Evolutionary conservation across 2,329 filamentous ascomycete species (phyloP).

Genomic region (Trematosphaeria pertusa): DNA sequence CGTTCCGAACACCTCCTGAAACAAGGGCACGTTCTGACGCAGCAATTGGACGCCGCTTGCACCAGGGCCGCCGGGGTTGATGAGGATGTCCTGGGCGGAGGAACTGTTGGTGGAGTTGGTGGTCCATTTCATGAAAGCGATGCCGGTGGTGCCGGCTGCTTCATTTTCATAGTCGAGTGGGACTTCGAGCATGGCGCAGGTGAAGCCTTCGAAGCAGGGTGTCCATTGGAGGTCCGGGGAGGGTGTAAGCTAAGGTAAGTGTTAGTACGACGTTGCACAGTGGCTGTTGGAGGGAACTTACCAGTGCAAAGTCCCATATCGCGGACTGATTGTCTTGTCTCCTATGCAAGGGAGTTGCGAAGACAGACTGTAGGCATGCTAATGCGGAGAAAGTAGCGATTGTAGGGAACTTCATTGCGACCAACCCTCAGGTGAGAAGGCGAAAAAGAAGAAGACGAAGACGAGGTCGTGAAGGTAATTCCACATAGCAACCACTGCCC

Average conservation of each 20-base stretch:
- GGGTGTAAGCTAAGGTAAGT: not conserved
- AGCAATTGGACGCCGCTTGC: slow-evolving; percentile 50
- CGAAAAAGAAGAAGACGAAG: no score
- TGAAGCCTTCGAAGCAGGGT: slow-evolving; percentile 52
- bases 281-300: not conserved
- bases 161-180: slow-evolving; percentile 49
- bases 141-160: slow-evolving; percentile 38
- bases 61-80: slow-evolving; percentile 58
- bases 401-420: not conserved
- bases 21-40: slow-evolving; percentile 8
- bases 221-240: slow-evolving; percentile 13
- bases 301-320: not conserved
- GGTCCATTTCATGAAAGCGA: slow-evolving; percentile 55
- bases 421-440: no score
- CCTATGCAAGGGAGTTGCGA: not conserved
- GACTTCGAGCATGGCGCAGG: slow-evolving; percentile 57
- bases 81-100: slow-evolving; percentile 56
- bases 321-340: not conserved
- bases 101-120: slow-evolving; percentile 49
- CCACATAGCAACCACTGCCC: no score
- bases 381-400: not conserved
- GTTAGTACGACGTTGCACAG: not conserved
- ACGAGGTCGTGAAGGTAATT: no score
- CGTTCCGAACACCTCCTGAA: slow-evolving; percentile 19
- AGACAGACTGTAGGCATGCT: not conserved